phyloP scores from a whole-genome alignment of 805 yeast species.

The Henningerozyma blattae region DNA sequence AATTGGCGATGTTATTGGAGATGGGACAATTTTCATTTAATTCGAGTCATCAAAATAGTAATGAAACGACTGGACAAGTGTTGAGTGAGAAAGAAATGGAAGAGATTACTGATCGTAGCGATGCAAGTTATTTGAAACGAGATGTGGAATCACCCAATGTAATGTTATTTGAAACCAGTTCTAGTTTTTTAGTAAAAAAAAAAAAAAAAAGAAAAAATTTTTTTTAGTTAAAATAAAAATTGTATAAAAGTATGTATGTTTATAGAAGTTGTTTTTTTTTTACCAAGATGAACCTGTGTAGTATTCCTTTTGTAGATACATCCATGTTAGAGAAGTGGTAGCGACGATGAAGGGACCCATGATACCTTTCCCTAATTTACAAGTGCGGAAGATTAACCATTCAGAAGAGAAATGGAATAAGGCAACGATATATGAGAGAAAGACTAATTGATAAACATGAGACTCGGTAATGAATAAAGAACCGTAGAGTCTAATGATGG shows the following conservation, averaged over 20 bases:
- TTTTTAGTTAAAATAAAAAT: too few relatives aligned
- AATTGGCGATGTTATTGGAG: constrained; percentile 29
- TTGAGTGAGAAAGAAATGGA: constrained; percentile 33
- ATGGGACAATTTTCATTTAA: constrained; percentile 17
- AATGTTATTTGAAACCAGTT: constrained; percentile 28
- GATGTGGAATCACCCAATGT: constrained; percentile 24
- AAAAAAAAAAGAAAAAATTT: too few relatives aligned
- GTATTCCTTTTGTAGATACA: constrained; percentile 56
- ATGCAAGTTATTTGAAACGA: constrained; percentile 28
- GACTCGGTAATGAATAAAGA: constrained; percentile 63
- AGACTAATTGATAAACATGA: constrained; percentile 65
- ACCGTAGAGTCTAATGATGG: constrained; percentile 77
- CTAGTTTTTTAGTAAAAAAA: constrained; percentile 15
- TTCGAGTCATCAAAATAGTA: constrained; percentile 5
- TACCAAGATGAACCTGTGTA: too few relatives aligned
- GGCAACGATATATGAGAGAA: constrained; percentile 75
- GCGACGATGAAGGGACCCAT: constrained; percentile 82
- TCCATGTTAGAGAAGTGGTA: constrained; percentile 66
- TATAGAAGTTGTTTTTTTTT: too few relatives aligned
- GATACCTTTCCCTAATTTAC: constrained; percentile 78
- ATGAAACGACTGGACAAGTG: background rate
- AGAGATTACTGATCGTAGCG: constrained; percentile 37
- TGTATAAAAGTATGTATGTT: too few relatives aligned
- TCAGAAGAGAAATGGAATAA: constrained; percentile 73
- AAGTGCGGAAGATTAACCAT: constrained; percentile 69